A percentile compares a stretch with the other conserved stretches of the same genome.
phyloP scores from a whole-genome alignment of 2,329 filamentous ascomycete genomes.

The Colletotrichum sansevieriae region DNA sequence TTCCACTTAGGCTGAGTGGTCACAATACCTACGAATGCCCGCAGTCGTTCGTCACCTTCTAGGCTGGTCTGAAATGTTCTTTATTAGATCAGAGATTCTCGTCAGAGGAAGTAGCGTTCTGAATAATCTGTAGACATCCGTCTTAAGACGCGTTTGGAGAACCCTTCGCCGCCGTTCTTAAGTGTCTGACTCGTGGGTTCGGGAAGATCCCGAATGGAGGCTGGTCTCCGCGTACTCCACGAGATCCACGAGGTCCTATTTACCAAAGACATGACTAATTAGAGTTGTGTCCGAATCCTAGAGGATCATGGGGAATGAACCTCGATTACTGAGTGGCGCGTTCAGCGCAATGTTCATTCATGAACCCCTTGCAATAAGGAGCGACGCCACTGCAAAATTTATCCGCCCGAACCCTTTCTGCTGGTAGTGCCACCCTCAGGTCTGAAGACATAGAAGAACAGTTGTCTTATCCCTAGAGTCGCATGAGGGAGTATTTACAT shows the following conservation, averaged over 20 bases:
- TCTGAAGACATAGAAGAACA: background rate
- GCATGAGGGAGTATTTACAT: background rate
- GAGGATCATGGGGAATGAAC: slow-evolving; percentile 7
- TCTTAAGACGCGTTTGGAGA: background rate
- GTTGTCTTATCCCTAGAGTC: background rate
- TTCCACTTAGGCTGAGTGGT: no score
- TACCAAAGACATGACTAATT: background rate
- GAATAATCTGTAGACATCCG: no score
- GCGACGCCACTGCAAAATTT: no score
- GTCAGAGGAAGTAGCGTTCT: no score
- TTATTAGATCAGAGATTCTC: no score
- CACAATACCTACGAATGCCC: no score
- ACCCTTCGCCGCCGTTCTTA: no score
- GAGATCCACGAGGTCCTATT: background rate
- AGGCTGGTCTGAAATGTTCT: no score
- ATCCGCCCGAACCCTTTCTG: no score
- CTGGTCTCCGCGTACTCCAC: slow-evolving; percentile 10
- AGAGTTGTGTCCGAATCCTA: background rate
- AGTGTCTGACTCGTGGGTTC: slow-evolving; percentile 5
- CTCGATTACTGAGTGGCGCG: background rate
- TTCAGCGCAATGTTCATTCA: no score
- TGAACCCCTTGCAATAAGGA: no score
- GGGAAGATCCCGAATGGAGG: slow-evolving; percentile 7
- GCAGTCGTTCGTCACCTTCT: no score
- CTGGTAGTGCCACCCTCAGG: background rate